phyloP scores from a whole-genome alignment of 2,329 filamentous ascomycete species.

The Colletotrichum karsti region DNA sequence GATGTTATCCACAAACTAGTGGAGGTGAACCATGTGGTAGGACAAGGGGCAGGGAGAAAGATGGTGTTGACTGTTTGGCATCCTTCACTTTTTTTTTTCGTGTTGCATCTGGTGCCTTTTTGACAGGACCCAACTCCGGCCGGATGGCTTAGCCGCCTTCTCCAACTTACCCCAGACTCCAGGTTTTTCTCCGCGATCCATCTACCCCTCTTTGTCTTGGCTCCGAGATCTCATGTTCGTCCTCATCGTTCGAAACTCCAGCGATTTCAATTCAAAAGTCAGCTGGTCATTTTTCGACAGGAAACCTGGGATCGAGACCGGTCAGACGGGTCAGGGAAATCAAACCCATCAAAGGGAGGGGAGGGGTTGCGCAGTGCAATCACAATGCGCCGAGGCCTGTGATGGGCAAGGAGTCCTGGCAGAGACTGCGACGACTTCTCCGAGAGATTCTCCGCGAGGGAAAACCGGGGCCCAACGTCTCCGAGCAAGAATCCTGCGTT shows the following conservation, averaged over 20 bases:
- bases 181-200: slow-evolving; percentile 12
- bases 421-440: slow-evolving; percentile 12
- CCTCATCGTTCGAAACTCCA: background rate
- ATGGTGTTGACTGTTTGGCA: slow-evolving; percentile 24
- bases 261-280: background rate
- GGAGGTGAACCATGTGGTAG: slow-evolving; percentile 25
- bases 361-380: background rate
- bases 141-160: slow-evolving; percentile 13
- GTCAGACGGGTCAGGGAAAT: background rate
- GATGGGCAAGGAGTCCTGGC: slow-evolving; percentile 20
- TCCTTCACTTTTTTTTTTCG: too few relatives aligned
- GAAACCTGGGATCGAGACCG: background rate
- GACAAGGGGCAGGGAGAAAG: slow-evolving; percentile 20
- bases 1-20: slow-evolving; percentile 28
- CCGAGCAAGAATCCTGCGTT: slow-evolving; percentile 4
- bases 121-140: slow-evolving; percentile 14
- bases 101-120: background rate
- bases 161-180: slow-evolving; percentile 21
- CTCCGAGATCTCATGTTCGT: background rate
- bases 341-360: background rate
- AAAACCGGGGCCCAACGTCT: background rate
- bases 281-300: background rate
- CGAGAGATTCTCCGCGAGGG: background rate
- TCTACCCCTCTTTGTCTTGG: slow-evolving; percentile 12
- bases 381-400: slow-evolving; percentile 4